phyloP scores from a whole-genome alignment of 1,139 yeast genomes.

The Geotrichum restrictum region DNA sequence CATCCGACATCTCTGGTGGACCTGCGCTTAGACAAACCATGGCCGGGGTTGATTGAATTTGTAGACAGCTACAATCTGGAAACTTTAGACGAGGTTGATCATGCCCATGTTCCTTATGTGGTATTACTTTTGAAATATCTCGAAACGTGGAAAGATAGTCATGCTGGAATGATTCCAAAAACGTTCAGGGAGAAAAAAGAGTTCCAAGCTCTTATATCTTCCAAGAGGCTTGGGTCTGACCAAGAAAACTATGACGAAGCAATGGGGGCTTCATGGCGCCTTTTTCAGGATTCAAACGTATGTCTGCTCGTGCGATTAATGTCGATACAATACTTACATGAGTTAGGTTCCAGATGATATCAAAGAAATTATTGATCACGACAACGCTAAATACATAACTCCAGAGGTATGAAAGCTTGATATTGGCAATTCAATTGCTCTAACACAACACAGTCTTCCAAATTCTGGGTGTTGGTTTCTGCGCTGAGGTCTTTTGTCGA shows the following conservation, averaged over 20 bases:
- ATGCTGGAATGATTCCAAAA: slow-evolving; percentile 43
- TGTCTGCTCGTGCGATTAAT: neutral
- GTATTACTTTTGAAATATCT: slow-evolving; percentile 59
- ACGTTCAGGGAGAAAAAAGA: slow-evolving; percentile 47
- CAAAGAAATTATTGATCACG: slow-evolving; percentile 26
- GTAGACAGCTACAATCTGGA: slow-evolving; percentile 52
- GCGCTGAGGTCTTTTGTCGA: slow-evolving; percentile 54
- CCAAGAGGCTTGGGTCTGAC: slow-evolving; percentile 37
- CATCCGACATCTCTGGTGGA: slow-evolving; percentile 68
- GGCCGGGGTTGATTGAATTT: slow-evolving; percentile 63
- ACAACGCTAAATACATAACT: slow-evolving; percentile 16
- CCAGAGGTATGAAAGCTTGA: neutral
- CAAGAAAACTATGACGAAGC: slow-evolving; percentile 76
- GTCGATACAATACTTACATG: neutral
- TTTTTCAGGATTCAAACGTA: slow-evolving; percentile 36
- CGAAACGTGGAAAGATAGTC: slow-evolving; percentile 43
- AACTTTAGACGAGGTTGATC: slow-evolving; percentile 48
- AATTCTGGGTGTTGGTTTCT: slow-evolving; percentile 60
- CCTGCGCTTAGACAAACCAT: slow-evolving; percentile 66
- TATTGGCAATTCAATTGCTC: slow-evolving; percentile 2
- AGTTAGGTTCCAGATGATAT: slow-evolving; percentile 39
- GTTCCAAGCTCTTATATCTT: slow-evolving; percentile 44
- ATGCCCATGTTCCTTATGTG: slow-evolving; percentile 71
- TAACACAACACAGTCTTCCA: slow-evolving; percentile 22
- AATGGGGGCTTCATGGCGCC: slow-evolving; percentile 52